These are phyloP conservation scores for Yarrowia keelungensis DNA, from an alignment of 805 yeast genomes.

Conservation along the genomic window DNA sequence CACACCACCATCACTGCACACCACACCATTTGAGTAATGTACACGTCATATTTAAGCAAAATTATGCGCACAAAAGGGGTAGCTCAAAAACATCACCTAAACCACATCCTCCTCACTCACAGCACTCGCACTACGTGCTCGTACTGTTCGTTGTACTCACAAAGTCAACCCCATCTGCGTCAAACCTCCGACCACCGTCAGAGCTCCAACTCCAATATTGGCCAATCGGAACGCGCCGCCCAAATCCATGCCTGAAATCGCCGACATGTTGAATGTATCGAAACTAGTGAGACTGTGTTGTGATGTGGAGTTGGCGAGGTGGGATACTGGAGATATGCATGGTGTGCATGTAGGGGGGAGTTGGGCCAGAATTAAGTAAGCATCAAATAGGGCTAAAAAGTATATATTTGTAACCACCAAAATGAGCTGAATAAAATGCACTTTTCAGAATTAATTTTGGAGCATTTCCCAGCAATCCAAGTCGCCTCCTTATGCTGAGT, in stretches of 20 bases:
- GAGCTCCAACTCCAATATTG: conserved; percentile 48
- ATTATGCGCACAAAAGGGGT: too few relatives aligned
- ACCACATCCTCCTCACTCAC: too few relatives aligned
- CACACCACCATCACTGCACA: too few relatives aligned
- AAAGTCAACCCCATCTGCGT: conserved; percentile 44
- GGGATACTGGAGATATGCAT: conserved; percentile 28
- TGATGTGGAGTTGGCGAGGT: conserved; percentile 23
- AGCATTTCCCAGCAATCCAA: too few relatives aligned
- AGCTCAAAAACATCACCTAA: too few relatives aligned
- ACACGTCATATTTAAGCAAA: too few relatives aligned
- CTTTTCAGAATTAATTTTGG: neutral
- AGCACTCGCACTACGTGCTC: too few relatives aligned
- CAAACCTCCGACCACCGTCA: conserved; percentile 47
- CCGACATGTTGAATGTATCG: conserved; percentile 13
- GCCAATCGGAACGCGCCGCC: conserved; percentile 48
- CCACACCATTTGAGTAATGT: too few relatives aligned
- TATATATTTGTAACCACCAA: neutral
- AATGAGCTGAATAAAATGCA: neutral
- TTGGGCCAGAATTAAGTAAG: too few relatives aligned
- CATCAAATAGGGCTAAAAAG: too few relatives aligned
- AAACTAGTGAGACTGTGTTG: neutral
- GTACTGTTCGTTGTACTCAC: conserved; percentile 12
- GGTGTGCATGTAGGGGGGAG: conserved; percentile 17
- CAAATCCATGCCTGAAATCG: conserved; percentile 42
- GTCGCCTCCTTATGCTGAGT: too few relatives aligned